A percentile compares a stretch with the other conserved stretches of the same genome.
These are phyloP conservation scores for Pestalotiopsis fici DNA, from an alignment of 2,329 filamentous ascomycete genomes.

Conservation along the genomic window DNA sequence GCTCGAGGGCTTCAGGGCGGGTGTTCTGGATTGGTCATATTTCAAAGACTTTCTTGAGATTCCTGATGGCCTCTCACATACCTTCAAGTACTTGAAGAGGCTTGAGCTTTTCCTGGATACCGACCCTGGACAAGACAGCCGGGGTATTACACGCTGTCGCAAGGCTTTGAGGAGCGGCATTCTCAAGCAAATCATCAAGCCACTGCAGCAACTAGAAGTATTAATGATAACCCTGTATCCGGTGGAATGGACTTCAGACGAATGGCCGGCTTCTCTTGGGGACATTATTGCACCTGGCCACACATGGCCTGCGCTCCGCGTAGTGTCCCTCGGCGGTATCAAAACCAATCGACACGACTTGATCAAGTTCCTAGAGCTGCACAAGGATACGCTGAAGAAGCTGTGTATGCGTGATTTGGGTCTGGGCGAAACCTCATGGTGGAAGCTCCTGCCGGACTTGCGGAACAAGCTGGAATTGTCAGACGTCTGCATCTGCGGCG, in stretches of 20 bases:
- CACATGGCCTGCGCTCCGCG: conserved; percentile 21
- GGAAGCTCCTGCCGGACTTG: conserved; percentile 22
- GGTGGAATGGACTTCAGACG: conserved; percentile 9
- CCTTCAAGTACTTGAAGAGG: conserved; percentile 21
- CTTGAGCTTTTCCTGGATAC: conserved; percentile 21
- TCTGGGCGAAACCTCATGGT: conserved; percentile 23
- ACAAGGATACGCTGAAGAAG: conserved; percentile 21
- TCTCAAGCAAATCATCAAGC: conserved; percentile 21
- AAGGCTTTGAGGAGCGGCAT: conserved; percentile 19
- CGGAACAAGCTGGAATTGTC: conserved; percentile 19
- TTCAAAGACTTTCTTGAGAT: conserved; percentile 15
- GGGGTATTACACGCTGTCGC: conserved; percentile 15
- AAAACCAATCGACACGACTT: conserved; percentile 21
- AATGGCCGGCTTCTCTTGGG: conserved; percentile 14
- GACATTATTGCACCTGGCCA: conserved; percentile 24
- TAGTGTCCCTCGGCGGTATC: conserved; percentile 20
- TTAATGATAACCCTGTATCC: conserved; percentile 18
- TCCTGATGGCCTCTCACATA: conserved; percentile 13
- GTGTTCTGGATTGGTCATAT: conserved; percentile 21
- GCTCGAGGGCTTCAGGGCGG: conserved; percentile 20
- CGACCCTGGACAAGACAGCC: conserved; percentile 10
- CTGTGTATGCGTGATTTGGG: conserved; percentile 22
- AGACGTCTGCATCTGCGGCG: conserved; percentile 24
- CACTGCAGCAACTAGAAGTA: conserved; percentile 19
- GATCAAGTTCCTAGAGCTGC: conserved; percentile 19